Evolutionary conservation across 1,139 yeast genomes (phyloP), one percentile per base, ranked within the genome.

Genomic region (Zygoascus hellenicus): DNA sequence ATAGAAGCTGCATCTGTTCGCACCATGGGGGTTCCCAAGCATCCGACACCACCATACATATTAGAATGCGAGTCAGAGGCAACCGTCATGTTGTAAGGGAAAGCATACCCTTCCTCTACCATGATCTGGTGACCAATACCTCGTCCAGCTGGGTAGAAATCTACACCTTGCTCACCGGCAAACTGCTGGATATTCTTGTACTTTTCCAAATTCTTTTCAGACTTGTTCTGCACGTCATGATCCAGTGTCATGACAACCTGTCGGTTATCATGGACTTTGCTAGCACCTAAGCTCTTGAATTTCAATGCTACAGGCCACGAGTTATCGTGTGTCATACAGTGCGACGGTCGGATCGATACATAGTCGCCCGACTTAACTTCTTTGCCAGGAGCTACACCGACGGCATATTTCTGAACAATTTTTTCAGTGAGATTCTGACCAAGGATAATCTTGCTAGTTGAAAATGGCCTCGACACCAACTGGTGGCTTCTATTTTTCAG

Each of bases 251-350:
- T 85, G 43, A 92, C 97, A 33, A 92, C 87, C 69, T 92, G 99
- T 51, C 87, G 75, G 61, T 85, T 83, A 61, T 92, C 85, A 58
- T 83, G 79, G 52, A 92, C 86, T 52, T 78, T 73, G 17, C 80
- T 78, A 39, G 97, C 97, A 0, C 98, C 98, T 35, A 92, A 75
- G 5, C 96, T 96, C 83, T 81, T 88, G 68, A 94, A 92, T 70
- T 92, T 92, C 60, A 92, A 76, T 1, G 98, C 98, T 26, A 92
- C 97, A 0, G 99, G 99, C 98, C 99, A 92, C 45, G 97, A 83
- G 68, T 92, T 92, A 66, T 92, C 99, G 66, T 92, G 99, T 11
- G 97, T 87, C 98, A 94, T 92, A 67, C 96, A 92, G 70, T 92
- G 96, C 6, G 96, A 94, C 7, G 99, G 99, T 61, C 75, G 78